Base-by-base conservation (phyloP, 2,329 filamentous ascomycete species). In the Colletotrichum salicis region DNA sequence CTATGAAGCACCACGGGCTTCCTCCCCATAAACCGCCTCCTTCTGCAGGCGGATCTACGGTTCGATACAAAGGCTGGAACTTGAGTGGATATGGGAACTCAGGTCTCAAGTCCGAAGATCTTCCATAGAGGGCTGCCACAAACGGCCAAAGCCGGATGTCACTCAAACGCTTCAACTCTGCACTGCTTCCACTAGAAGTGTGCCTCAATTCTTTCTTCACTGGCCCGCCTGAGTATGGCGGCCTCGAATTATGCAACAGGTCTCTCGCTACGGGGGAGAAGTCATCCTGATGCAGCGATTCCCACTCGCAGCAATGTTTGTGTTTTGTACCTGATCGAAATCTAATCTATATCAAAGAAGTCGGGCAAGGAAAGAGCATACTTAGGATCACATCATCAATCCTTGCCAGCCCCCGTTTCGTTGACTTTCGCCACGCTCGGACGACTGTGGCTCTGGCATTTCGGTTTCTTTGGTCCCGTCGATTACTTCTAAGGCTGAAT, bases 51-150 rank as follows among this genome's bases (percentile, higher is more conserved):
- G 62, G 68, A 19, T 70, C 77, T 55, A 73, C 77, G 19, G 76
- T 76, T 51, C 80, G 79, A 67, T 83, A 83, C 72, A 78, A 81
- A 60, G 81, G 80, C 56, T 83, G 81, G 84, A 82, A 83, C 73
- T 74, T 81, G 45, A 80, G 79, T 73, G 81, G 81, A 75, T 82
- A 84, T 78, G 81, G 82, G 64, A 82, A 83, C 73, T 81, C 80
- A 57, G 81, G 80, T 69, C 79, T 82, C 64, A 80, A 80, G 76
- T 76, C 79, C 31, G 77, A 76, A 69, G 80, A 82, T 64, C 73
- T 78, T 64, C 74, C 76, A 51, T 76, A 61, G 76, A 75, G 52
- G 78, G 76, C 41, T 59, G 58, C 45, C 35, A 37, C 51, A 29
- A n/a, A 48, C 52, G 60, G 24, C 54, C 33, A 54, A 58, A 52